Conservation (phyloP, 805 yeast genomes). For the Saturnispora ahearnii region DNA sequence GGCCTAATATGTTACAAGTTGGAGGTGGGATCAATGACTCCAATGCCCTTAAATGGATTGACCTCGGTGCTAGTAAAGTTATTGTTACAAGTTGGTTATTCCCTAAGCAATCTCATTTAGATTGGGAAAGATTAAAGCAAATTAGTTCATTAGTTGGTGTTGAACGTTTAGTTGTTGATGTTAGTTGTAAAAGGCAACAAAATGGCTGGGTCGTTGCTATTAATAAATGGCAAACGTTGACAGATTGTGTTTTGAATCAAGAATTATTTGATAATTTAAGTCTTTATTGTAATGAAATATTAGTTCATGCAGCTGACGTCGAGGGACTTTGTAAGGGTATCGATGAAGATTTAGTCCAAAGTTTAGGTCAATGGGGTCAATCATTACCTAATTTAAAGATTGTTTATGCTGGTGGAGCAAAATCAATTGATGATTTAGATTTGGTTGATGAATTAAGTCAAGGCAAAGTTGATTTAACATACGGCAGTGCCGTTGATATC, state of each 20-base stretch:
- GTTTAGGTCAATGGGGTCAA: conserved; percentile 64
- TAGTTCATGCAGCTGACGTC: conserved; percentile 97
- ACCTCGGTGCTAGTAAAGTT: conserved; percentile 70
- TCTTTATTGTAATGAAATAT: conserved; percentile 70
- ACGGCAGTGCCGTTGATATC: conserved; percentile 86
- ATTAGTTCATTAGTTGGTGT: conserved; percentile 54
- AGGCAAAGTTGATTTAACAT: conserved; percentile 86
- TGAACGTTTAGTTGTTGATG: conserved; percentile 68
- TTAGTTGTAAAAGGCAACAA: conserved; percentile 58
- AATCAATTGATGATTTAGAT: conserved; percentile 55
- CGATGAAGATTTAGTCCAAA: conserved; percentile 65
- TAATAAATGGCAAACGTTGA: conserved; percentile 93
- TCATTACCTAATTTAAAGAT: conserved; percentile 49
- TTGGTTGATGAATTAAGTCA: conserved; percentile 58
- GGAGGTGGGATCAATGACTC: conserved; percentile 85
- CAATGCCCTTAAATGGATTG: conserved; percentile 75
- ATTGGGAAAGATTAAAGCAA: conserved; percentile 39
- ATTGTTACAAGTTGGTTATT: conserved; percentile 91
- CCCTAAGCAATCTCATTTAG: conserved; percentile 46
- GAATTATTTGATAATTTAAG: conserved; percentile 48
- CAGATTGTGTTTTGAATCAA: conserved; percentile 48
- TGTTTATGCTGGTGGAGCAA: conserved; percentile 98
- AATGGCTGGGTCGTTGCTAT: conserved; percentile 89
- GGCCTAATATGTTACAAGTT: conserved; percentile 71
- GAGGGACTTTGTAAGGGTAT: conserved; percentile 95